Evolutionary conservation across 495 filamentous ascomycete genomes (phyloP), one percentile per base, ranked within the genome.

Genomic region (Aspergillus cavernicola): DNA sequence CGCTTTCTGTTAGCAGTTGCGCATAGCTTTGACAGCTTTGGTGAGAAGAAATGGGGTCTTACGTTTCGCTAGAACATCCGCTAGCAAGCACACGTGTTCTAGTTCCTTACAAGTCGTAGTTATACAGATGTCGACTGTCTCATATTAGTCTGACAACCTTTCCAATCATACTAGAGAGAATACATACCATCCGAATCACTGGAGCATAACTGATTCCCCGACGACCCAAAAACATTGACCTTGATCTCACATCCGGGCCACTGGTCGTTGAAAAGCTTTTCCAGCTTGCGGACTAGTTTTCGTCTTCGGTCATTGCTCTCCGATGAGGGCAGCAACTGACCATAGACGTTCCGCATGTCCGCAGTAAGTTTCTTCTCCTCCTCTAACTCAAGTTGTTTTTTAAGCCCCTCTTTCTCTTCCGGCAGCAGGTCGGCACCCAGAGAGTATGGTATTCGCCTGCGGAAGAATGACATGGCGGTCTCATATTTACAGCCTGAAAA

Each of bases 141-240:
- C 42, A 26, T 41, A 57, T 74, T 50, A 74, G 63, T 44, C 38
- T 19, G 16, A 33, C 1, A 23, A 26, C 23, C 23, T 22, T 16
- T 32, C 13, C 23, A 26, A 23, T 2, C 2, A 13, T 13, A 8
- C 6, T 4, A 1, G 33, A 29, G 7, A 26, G 5, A 22, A 31
- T 16, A 80, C 82, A 58, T 72, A 97, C 92, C 90, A 74, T 98
- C 93, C 47, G 95, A 97, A 63, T 97, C 91, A 72, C 89, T 92
- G 15, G 95, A 95, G 66, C 90, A 96, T 32, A 97, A 78, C 61
- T 95, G 77, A 65, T 98, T 98, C 44, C 93, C 93, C 33, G 95
- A 96, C 5, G 95, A 97, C 16, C 93, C 93, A 80, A 97, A 98
- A 24, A 97, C 83, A 65, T 95, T 85, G 15, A 95, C 95, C 63